Evolutionary conservation across 495 filamentous ascomycete species (phyloP).

Genomic region (Daldinia bambusicola): DNA sequence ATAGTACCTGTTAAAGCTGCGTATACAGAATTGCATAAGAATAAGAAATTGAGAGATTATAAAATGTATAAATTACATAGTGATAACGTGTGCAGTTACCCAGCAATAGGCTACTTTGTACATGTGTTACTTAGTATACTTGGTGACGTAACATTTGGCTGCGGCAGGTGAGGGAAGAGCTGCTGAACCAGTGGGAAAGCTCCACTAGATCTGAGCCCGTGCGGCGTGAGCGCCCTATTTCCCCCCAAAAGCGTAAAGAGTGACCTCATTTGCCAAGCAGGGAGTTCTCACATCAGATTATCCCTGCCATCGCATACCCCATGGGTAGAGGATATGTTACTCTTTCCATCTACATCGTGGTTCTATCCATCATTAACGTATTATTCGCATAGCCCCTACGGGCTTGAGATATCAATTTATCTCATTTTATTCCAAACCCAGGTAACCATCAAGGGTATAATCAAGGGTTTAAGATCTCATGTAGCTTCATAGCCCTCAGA

Average conservation of each 20-base stretch:
- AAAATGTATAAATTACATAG: neutral
- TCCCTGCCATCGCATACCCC: slow-evolving; percentile 35
- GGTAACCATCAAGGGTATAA: slow-evolving; percentile 1
- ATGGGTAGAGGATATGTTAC: neutral
- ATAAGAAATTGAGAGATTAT: too few relatives aligned
- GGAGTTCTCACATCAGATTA: slow-evolving; percentile 11
- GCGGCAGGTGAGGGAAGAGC: neutral
- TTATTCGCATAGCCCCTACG: slow-evolving; percentile 29
- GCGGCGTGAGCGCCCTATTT: neutral
- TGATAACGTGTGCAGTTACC: too few relatives aligned
- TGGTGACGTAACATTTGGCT: slow-evolving; percentile 10
- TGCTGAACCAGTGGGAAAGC: slow-evolving; percentile 3
- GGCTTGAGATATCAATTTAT: slow-evolving; percentile 23
- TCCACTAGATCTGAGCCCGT: slow-evolving; percentile 8
- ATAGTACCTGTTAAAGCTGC: too few relatives aligned
- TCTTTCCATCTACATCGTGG: slow-evolving; percentile 19
- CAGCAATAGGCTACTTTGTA: neutral
- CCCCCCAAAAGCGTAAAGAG: slow-evolving; percentile 3
- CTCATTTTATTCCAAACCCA: neutral
- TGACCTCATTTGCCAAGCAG: slow-evolving; percentile 33
- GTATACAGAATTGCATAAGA: too few relatives aligned
- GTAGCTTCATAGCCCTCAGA: slow-evolving; percentile 21
- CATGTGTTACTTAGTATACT: neutral
- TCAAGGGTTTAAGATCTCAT: slow-evolving; percentile 26
- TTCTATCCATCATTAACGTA: slow-evolving; percentile 17